Base-by-base conservation (phyloP, 2,329 filamentous ascomycete species). In the Hypocreales sp. region DNA sequence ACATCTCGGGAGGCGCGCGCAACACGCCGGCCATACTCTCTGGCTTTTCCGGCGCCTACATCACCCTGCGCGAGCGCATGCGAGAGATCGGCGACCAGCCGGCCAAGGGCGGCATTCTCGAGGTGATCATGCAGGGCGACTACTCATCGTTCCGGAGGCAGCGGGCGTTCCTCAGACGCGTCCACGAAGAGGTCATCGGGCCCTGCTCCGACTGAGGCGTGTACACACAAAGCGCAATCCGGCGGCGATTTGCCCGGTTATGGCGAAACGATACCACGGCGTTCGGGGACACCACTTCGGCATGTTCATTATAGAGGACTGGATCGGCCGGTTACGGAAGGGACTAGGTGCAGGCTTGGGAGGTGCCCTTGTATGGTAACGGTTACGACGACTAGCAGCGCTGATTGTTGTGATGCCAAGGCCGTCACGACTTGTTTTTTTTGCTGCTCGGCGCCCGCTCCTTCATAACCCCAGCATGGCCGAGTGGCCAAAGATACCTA, bases 1-100 rank as follows among this genome's bases (percentile, higher is more conserved):
- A 98, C 44, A 90, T 98, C 15, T 77, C 90, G 0, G 84, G 84
- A 8, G 86, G 86, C 8, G 90, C 84, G 0, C 66, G 61, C 24
- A 79, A 81, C 37, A 80, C 79, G 7, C 38, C 51, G 1, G 58
- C 67, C 7, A 79, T 94, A 26, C 58, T 81, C 37, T 47, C 60
- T n/a, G 61, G 64, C 9, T 95, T 98, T 48, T 57, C 66, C 1
- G 55, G 72, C 3, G 79, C 80, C 0, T 67, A 73, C 42, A 42
- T 58, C 8, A 47, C 48, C 3, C 52, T 92, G 11, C 57, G 62
- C 25, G 48, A 64, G 4, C 64, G 68, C 18, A 73, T 87, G 61
- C 45, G 41, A 8, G 47, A 65, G 5, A 43, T 79, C 3, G 47
- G 55, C 0, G 39, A 45, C 8, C 40, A 47, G 7, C 39, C 47